Conservation (phyloP, 768 basidiomycete genomes). For the Boletus bicolor region DNA sequence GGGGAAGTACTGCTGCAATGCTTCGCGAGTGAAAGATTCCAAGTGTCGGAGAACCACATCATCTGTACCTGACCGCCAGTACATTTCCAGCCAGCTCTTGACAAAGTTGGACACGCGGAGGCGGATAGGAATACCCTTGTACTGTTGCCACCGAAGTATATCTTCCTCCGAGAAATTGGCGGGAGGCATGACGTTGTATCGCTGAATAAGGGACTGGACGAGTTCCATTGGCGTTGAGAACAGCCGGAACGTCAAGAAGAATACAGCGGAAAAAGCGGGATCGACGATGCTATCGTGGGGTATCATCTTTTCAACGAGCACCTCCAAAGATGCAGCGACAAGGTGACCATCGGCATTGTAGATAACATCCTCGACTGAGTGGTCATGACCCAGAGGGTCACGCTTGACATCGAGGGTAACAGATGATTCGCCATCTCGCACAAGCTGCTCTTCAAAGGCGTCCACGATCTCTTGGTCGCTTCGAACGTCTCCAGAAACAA, state of each 20-base stretch:
- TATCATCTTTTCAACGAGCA: conserved; percentile 95
- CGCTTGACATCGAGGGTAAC: conserved; percentile 41
- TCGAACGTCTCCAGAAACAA: conserved; percentile 52
- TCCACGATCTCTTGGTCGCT: conserved; percentile 32
- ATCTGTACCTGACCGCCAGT: conserved; percentile 83
- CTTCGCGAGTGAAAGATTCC: conserved; percentile 59
- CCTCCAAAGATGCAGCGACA: conserved; percentile 85
- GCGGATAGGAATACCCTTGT: conserved; percentile 87
- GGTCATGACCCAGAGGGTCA: conserved; percentile 62
- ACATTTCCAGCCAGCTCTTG: conserved; percentile 89
- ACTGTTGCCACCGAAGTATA: conserved; percentile 73
- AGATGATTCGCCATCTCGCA: conserved; percentile 49
- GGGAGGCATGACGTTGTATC: conserved; percentile 80
- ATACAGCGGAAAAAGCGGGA: conserved; percentile 79
- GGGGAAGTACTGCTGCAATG: conserved; percentile 59
- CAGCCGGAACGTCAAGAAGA: conserved; percentile 93
- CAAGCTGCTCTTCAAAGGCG: conserved; percentile 51
- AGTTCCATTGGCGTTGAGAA: conserved; percentile 80
- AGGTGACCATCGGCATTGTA: conserved; percentile 90
- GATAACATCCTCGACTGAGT: conserved; percentile 77
- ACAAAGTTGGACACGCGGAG: conserved; percentile 89
- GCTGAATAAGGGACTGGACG: conserved; percentile 69
- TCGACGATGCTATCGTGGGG: conserved; percentile 92
- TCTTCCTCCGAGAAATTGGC: conserved; percentile 54
- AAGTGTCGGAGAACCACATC: conserved; percentile 56